These are phyloP conservation scores for Tolypocladium ovalisporum DNA, from an alignment of 2,329 filamentous ascomycete species.

Conservation along the genomic window DNA sequence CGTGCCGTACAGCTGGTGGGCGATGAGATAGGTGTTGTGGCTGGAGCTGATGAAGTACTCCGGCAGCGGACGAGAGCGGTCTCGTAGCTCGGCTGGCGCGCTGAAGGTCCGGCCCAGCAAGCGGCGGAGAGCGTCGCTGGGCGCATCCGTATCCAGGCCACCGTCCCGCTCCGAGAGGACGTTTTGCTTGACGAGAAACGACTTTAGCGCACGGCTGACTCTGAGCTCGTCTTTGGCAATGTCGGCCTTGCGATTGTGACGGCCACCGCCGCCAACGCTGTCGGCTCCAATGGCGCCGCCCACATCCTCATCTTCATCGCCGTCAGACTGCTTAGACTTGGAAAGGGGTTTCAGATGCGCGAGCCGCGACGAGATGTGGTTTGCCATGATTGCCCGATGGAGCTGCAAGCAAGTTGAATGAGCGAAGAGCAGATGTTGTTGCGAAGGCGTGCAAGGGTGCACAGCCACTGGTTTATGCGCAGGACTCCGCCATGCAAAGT, in stretches of 20 bases:
- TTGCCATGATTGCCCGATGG: conserved; percentile 8
- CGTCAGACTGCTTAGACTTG: conserved; percentile 8
- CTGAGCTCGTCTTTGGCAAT: conserved; percentile 40
- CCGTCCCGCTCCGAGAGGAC: conserved; percentile 38
- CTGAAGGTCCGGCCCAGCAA: conserved; percentile 44
- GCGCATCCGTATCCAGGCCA: conserved; percentile 27
- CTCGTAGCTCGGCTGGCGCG: conserved; percentile 42
- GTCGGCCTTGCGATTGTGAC: conserved; percentile 37
- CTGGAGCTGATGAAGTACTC: conserved; percentile 65
- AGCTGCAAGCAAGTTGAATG: not conserved
- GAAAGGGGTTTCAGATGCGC: conserved; percentile 19
- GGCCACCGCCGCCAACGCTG: conserved; percentile 49
- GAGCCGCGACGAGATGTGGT: conserved; percentile 17
- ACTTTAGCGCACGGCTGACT: conserved; percentile 47
- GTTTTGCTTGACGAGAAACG: conserved; percentile 41
- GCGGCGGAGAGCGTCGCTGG: conserved; percentile 32
- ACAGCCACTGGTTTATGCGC: not conserved
- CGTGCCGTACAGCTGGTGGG: conserved; percentile 56
- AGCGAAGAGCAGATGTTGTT: not conserved
- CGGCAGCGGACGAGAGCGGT: conserved; percentile 48
- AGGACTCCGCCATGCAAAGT: not conserved
- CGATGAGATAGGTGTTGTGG: conserved; percentile 63
- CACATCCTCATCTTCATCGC: conserved; percentile 20
- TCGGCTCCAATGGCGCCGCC: conserved; percentile 20
- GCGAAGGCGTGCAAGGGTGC: not conserved